Conservation (phyloP, 2,329 filamentous ascomycete species). For the Fusarium humuli region DNA sequence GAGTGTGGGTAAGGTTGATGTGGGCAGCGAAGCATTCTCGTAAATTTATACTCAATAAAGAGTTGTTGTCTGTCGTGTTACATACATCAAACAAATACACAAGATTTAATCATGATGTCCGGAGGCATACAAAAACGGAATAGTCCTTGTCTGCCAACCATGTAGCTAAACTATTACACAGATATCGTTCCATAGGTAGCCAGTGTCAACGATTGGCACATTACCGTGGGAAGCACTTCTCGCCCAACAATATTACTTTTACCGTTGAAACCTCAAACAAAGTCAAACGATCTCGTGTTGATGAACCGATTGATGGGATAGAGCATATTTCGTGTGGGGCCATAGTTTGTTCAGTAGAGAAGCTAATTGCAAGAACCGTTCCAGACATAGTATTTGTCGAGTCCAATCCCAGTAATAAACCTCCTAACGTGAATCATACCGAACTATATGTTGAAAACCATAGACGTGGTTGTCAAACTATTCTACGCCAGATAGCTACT, state of each 20-base stretch:
- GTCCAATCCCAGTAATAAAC: not conserved
- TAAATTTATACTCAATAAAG: conserved; percentile 9
- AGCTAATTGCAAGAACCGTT: not conserved
- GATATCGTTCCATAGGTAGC: not conserved
- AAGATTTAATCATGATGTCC: not conserved
- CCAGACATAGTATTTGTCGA: not conserved
- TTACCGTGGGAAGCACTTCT: not conserved
- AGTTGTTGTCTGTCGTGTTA: not conserved
- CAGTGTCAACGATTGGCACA: not conserved
- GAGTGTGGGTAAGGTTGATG: conserved; percentile 91
- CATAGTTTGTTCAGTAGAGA: not conserved
- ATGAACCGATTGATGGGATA: fast-evolving
- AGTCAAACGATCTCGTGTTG: not conserved
- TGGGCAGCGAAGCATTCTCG: conserved; percentile 42
- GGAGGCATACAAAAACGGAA: not conserved
- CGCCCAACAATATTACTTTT: not conserved
- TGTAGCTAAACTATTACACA: not conserved
- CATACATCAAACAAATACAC: not conserved
- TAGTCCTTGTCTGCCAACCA: not conserved
- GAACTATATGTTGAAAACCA: not conserved
- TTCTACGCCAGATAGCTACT: not conserved
- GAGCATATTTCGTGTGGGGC: not conserved
- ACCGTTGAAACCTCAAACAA: not conserved
- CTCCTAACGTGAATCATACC: not conserved
- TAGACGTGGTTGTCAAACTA: not conserved